Conservation (phyloP, 2,329 filamentous ascomycete genomes). For the Penicillium palitans region DNA sequence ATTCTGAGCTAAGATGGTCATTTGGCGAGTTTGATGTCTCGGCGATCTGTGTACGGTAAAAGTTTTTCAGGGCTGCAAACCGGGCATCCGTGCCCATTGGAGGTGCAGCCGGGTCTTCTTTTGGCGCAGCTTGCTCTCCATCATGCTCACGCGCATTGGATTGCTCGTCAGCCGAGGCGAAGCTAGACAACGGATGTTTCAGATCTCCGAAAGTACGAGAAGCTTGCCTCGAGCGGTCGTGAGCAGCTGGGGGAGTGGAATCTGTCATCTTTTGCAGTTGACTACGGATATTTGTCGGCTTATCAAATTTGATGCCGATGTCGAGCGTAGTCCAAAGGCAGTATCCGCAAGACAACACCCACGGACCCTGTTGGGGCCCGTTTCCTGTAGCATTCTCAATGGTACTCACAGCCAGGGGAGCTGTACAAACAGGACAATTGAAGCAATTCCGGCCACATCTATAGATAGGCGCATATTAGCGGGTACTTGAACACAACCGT, state of each 20-base stretch:
- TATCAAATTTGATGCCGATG: conserved; percentile 85
- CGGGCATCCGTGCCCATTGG: conserved; percentile 65
- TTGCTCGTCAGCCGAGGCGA: conserved; percentile 38
- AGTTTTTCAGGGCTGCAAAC: conserved; percentile 72
- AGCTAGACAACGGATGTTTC: conserved; percentile 41
- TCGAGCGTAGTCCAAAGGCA: conserved; percentile 92
- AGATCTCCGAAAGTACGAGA: conserved; percentile 41
- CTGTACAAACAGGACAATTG: conserved; percentile 86
- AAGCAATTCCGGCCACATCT: conserved; percentile 95
- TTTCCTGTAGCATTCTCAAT: conserved; percentile 58
- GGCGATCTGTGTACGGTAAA: conserved; percentile 78
- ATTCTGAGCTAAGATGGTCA: conserved; percentile 54
- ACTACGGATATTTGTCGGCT: conserved; percentile 78
- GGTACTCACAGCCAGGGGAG: conserved; percentile 73
- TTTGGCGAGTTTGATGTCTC: conserved; percentile 57
- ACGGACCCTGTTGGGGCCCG: conserved; percentile 58
- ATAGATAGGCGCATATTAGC: conserved; percentile 11
- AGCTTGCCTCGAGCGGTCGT: conserved; percentile 37
- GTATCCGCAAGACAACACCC: conserved; percentile 81
- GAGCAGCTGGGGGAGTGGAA: conserved; percentile 27
- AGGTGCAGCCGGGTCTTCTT: conserved; percentile 38
- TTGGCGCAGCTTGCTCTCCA: conserved; percentile 30
- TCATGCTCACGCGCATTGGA: conserved; percentile 29
- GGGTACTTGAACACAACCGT: background rate
- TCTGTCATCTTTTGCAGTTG: conserved; percentile 72